Base-by-base conservation (phyloP, 495 filamentous ascomycete genomes). In the Aspergillus campestris region DNA sequence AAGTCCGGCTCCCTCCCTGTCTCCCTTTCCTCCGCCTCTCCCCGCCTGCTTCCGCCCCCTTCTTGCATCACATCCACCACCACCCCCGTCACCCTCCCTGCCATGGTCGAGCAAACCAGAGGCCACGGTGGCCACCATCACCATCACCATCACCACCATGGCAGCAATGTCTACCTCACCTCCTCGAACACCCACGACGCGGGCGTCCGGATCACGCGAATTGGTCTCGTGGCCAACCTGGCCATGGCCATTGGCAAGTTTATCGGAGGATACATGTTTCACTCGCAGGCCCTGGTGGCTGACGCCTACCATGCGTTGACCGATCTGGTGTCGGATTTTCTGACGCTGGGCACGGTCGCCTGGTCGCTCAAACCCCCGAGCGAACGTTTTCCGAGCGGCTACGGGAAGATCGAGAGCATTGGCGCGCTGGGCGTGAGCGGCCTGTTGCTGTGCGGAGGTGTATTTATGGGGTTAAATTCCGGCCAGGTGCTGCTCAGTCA, bases 401-500 rank as follows among this genome's bases (percentile, higher is more conserved):
- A 94, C 57, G 92, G 92, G 48, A 98, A 98, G 69, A 75, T 98
- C n/a, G 92, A 98, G 69, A 92, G 87, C 55, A 70, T 98, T 61
- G 92, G 92, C 9, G 89, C 88, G 10, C 62, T 98, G 53, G 94
- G 92, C 10, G 92, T 98, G 13, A 94, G 88, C 47, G 82, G 87
- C 36, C 79, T 98, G 58, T 71, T 98, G 52, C 75, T 97, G 11
- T 78, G 79, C 42, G 92, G 94, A 36, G 92, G 92, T 18, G 64
- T 94, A 31, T 87, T 89, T 54, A 95, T 98, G 86, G 88, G 89
- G 45, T 73, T 84, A 62, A 81, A 86, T 60, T 83, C 86, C 45
- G 73, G 82, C 47, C 69, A 87, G 49, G 75, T 82, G 6, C 70
- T 98, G 36, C 81, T 86, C 47, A 81, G 80, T 15, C 86, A 95